Base-by-base conservation (phyloP, 768 basidiomycete species). In the Daedaleopsis nitida region DNA sequence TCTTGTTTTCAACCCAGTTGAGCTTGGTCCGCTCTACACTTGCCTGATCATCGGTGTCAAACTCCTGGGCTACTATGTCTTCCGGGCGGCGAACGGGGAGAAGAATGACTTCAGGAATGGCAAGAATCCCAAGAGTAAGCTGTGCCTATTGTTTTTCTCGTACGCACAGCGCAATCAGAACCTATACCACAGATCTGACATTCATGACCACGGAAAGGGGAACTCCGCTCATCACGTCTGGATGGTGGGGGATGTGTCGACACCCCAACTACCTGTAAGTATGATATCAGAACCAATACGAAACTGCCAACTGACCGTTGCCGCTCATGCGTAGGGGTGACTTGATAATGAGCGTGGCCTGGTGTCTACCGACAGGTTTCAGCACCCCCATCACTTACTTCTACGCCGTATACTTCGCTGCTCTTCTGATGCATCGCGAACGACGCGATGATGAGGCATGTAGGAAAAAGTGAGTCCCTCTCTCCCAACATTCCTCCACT, bases 61-160 rank as follows among this genome's bases (percentile, higher is more conserved):
- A 66, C 71, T 80, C 11, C 61, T 83, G 1, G 97, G 97, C 1
- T 95, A 92, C 73, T 96, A 87, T 72, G 94, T 99, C 73, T 99
- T 99, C 82, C 80, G 96, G 50, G 75, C 72, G 14, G 83, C 92
- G 10, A 99, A 99, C 71, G 86, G 84, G 51, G 96, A 98, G 76
- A 99, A 99, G 83, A 93, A 97, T 65, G 87, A 94, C 59, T 98
- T 99, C 77, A 83, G 96, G 58, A 93, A 90, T 63, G 97, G 97
- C 34, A 83, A 79, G 67, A 98, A 98, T 77, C 92, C 95, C 0
- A 98, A 97, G 80, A 92, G 95, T 94, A n/a, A 43, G 72, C 45
- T n/a, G 16, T 23, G n/a, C 2, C 13, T 1, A 11, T 48, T 1
- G 21, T 7, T 21, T 23, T 19, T 19, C 7, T 48, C 13, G 19